A percentile compares a stretch with the other conserved stretches of the same genome.
Evolutionary conservation across 768 basidiomycete species (phyloP).

Genomic region (Trametes meyenii): DNA sequence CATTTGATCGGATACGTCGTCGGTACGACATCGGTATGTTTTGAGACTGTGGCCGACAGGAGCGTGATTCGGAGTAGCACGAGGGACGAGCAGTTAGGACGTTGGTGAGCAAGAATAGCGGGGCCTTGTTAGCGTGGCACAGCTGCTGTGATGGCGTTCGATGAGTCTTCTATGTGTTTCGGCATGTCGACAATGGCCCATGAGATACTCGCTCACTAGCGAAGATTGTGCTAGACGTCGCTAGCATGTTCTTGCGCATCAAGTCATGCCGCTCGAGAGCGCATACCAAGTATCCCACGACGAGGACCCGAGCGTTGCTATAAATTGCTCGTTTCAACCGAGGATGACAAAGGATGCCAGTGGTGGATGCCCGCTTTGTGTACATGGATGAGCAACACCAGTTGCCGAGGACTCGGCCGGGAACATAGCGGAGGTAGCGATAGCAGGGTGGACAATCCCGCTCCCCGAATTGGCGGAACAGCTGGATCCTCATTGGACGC

Average conservation of each 20-base stretch:
- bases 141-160: background rate
- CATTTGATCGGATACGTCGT: slow-evolving; percentile 5
- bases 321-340: slow-evolving; percentile 1
- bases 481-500: background rate
- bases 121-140: background rate
- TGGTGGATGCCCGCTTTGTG: background rate
- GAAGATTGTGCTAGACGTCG: too few relatives aligned
- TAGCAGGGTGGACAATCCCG: background rate
- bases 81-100: background rate
- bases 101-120: background rate
- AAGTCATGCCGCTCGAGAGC: too few relatives aligned
- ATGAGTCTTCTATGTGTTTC: background rate
- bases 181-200: background rate
- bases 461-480: background rate
- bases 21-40: slow-evolving; percentile 13
- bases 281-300: background rate
- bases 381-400: background rate
- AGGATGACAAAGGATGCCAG: background rate
- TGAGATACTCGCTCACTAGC: too few relatives aligned
- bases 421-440: slow-evolving; percentile 1
- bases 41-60: background rate
- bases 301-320: slow-evolving; percentile 2
- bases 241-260: background rate
- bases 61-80: background rate
- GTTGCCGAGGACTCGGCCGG: slow-evolving; percentile 13